phyloP scores from a whole-genome alignment of 768 basidiomycete genomes.

The Mycena chlorophos region DNA sequence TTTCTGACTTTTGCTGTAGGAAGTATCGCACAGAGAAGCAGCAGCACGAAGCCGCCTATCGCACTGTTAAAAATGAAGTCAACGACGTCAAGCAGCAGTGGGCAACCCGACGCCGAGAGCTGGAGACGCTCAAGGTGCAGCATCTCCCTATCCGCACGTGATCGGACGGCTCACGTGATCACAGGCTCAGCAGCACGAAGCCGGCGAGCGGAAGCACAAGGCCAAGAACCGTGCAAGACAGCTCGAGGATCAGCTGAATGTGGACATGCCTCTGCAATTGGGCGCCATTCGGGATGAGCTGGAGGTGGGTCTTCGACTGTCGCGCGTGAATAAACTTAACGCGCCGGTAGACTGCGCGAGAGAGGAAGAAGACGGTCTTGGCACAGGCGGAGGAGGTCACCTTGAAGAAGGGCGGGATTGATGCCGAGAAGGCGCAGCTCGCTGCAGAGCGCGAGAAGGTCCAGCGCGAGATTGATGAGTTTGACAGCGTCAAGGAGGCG shows the following conservation, averaged over 20 bases:
- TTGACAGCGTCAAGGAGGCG: neutral
- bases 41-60: constrained; percentile 40
- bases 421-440: neutral
- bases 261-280: constrained; percentile 67
- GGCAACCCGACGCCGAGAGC: constrained; percentile 28
- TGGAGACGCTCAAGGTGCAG: constrained; percentile 36
- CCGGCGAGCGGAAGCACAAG: constrained; percentile 26
- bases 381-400: constrained; percentile 22
- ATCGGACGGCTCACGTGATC: neutral
- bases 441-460: neutral
- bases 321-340: neutral
- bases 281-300: constrained; percentile 56
- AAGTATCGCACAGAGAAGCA: constrained; percentile 43
- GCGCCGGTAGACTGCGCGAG: constrained; percentile 42
- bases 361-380: constrained; percentile 51
- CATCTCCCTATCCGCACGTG: neutral
- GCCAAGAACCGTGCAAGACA: constrained; percentile 39
- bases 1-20: constrained; percentile 31
- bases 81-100: constrained; percentile 32
- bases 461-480: neutral
- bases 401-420: neutral
- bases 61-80: constrained; percentile 28
- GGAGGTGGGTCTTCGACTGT: constrained; percentile 39
- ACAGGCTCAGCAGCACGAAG: constrained; percentile 22
- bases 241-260: constrained; percentile 62